Evolutionary conservation across 1,284 basidiomycete genomes (phyloP).

Genomic region (Puccinia horiana): DNA sequence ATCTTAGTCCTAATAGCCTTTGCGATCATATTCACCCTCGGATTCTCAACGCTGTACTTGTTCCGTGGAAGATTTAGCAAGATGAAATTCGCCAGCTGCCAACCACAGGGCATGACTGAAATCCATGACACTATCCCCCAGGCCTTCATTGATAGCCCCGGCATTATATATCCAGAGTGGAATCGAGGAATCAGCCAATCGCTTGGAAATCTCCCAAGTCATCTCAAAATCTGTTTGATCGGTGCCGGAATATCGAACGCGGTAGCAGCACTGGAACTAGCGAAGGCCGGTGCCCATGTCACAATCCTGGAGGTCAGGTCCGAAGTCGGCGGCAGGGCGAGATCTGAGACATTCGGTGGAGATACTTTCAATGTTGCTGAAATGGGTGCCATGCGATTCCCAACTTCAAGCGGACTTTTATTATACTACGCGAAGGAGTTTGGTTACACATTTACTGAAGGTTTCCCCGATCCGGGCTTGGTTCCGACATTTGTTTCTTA

Average conservation of each 20-base stretch:
- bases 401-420: constrained; percentile 17
- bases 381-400: constrained; percentile 23
- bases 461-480: constrained; percentile 1
- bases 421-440: constrained; percentile 20
- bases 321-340: constrained; percentile 8
- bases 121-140: not conserved
- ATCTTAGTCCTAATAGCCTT: too few species aligned
- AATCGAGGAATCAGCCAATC: constrained; percentile 1
- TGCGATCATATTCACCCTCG: too few species aligned
- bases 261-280: constrained; percentile 8
- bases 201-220: not conserved
- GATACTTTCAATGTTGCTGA: constrained; percentile 15
- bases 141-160: constrained; percentile 13
- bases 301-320: constrained; percentile 13
- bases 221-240: constrained; percentile 26
- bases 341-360: not conserved
- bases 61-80: not conserved
- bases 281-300: constrained; percentile 11
- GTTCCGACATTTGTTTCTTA: constrained; percentile 20
- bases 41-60: too few species aligned
- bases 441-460: not conserved
- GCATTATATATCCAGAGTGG: constrained; percentile 16
- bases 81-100: not conserved
- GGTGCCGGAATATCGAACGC: constrained; percentile 16
- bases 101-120: not conserved